A percentile compares a stretch with the other conserved stretches of the same genome.
phyloP scores from a whole-genome alignment of 2,329 filamentous ascomycete genomes.

The Orbilia quercus region DNA sequence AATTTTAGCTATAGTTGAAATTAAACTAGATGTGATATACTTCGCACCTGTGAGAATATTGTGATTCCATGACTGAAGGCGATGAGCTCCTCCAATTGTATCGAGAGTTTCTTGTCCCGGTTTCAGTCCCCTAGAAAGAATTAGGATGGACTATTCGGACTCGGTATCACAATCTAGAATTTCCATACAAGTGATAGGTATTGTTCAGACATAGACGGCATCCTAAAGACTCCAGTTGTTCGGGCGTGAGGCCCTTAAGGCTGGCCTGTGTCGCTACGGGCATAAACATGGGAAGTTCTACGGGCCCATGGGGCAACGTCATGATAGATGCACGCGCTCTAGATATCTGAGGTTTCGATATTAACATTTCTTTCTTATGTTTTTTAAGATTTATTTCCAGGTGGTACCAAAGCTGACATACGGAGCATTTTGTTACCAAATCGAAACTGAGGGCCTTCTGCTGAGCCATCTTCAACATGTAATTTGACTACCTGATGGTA shows the following conservation, averaged over 20 bases:
- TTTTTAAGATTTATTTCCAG: too few species aligned
- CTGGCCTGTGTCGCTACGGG: conserved; percentile 97
- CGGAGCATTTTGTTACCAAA: conserved; percentile 80
- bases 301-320: conserved; percentile 88
- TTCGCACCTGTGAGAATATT: conserved; percentile 83
- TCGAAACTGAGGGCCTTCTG: conserved; percentile 75
- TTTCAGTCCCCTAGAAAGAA: conserved; percentile 73
- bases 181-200: conserved; percentile 80
- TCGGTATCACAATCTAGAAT: not conserved
- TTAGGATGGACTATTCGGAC: conserved; percentile 4
- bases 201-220: conserved; percentile 96
- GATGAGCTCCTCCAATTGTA: conserved; percentile 89
- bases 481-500: not conserved
- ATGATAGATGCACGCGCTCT: conserved; percentile 90
- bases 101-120: conserved; percentile 91
- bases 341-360: conserved; percentile 76
- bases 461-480: conserved; percentile 54
- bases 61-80: conserved; percentile 91
- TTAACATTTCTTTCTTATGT: not conserved
- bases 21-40: conserved; percentile 2
- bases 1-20: conserved; percentile 30
- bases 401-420: conserved; percentile 68
- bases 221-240: conserved; percentile 87
- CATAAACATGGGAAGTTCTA: conserved; percentile 96
- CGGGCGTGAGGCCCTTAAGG: conserved; percentile 90